A percentile compares a stretch with the other conserved stretches of the same genome.
Conservation (phyloP, 192 early-diverging fungal species). For the Rhizophlyctis rosea region DNA sequence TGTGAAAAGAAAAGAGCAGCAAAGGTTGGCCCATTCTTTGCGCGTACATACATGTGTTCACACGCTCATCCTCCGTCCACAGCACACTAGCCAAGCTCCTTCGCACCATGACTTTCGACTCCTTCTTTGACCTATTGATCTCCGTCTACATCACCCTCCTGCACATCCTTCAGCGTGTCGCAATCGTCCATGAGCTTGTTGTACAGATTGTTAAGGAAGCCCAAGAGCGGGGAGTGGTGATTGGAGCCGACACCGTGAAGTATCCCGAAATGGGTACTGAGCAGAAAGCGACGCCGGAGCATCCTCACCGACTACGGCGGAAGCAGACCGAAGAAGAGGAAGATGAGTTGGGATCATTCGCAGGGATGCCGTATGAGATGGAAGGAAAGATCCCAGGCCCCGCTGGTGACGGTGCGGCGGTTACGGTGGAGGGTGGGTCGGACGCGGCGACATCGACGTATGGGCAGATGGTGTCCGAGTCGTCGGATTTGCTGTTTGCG, state of each 20-base stretch:
- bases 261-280: slow-evolving; percentile 24
- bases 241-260: slow-evolving; percentile 34
- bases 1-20: slow-evolving; percentile 29
- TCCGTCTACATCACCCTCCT: slow-evolving; percentile 75
- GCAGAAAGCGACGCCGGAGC: not conserved
- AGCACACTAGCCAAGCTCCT: slow-evolving; percentile 66
- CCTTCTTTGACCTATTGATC: slow-evolving; percentile 75
- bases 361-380: not conserved
- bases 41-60: not conserved
- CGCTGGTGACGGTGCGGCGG: not conserved
- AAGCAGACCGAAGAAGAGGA: slow-evolving; percentile 40
- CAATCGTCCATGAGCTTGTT: slow-evolving; percentile 70
- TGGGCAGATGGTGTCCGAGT: slow-evolving; percentile 62
- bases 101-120: slow-evolving; percentile 76
- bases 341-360: slow-evolving; percentile 39
- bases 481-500: slow-evolving; percentile 71
- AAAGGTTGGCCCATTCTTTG: slow-evolving; percentile 27
- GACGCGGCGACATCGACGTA: slow-evolving; percentile 31
- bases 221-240: slow-evolving; percentile 41
- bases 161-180: slow-evolving; percentile 66
- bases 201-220: slow-evolving; percentile 62
- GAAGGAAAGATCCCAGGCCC: too few species aligned
- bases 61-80: not conserved
- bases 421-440: slow-evolving; percentile 4
- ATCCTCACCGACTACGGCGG: slow-evolving; percentile 20